Conservation (phyloP, 495 filamentous ascomycete genomes). For the Annulohypoxylon stygium region DNA sequence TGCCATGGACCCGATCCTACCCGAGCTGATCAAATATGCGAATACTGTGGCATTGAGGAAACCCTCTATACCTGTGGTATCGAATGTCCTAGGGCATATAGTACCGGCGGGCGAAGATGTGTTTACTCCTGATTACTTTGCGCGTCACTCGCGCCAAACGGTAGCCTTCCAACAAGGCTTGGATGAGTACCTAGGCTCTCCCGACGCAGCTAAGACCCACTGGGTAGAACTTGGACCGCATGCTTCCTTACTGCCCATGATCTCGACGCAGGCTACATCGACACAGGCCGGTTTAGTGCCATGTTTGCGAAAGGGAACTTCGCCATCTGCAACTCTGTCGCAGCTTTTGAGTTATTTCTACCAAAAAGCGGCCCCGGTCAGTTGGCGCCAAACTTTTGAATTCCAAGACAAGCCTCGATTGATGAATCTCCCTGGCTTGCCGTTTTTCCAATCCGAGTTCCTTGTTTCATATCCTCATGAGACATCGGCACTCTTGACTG, state of each 20-base stretch:
- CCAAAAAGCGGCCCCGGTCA: constrained; percentile 1
- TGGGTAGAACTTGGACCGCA: constrained; percentile 14
- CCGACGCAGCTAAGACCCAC: not conserved
- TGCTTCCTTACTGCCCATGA: constrained; percentile 7
- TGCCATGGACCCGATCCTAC: constrained; percentile 11
- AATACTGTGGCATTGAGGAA: constrained; percentile 8
- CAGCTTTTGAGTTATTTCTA: constrained; percentile 13
- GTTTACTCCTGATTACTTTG: constrained; percentile 11
- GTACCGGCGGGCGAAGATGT: not conserved
- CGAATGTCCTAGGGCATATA: constrained; percentile 5
- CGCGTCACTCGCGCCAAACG: constrained; percentile 7
- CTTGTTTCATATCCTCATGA: constrained; percentile 8
- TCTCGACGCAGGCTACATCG: constrained; percentile 2
- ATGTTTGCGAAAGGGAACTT: constrained; percentile 2
- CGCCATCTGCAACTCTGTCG: constrained; percentile 10
- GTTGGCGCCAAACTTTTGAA: not conserved
- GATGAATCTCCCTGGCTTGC: constrained; percentile 2
- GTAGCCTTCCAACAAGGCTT: constrained; percentile 14
- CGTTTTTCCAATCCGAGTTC: constrained; percentile 16
- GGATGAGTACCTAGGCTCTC: constrained; percentile 4
- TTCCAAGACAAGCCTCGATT: constrained; percentile 6
- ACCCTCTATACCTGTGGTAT: not conserved
- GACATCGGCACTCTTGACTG: constrained; percentile 5
- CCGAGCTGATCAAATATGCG: constrained; percentile 4
- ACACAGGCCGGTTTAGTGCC: not conserved